Evolutionary conservation across 2,329 filamentous ascomycete species (phyloP).

Genomic region (Onygena corvina): DNA sequence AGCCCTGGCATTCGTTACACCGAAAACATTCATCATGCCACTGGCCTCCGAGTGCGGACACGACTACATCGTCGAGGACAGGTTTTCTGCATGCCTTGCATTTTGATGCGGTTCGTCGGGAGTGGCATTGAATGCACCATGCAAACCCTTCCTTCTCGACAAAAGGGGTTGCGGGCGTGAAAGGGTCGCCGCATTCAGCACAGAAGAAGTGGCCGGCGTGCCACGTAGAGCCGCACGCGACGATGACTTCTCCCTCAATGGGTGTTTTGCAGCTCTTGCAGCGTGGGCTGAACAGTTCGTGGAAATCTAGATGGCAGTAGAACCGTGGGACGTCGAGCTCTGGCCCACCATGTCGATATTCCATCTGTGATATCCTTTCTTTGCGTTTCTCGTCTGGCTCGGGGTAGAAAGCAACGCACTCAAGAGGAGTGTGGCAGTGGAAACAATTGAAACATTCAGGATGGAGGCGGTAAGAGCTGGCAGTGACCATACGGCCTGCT

Average conservation of each 20-base stretch:
- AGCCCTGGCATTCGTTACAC: conserved; percentile 55
- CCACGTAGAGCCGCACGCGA: conserved; percentile 91
- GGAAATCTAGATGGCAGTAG: conserved; percentile 98
- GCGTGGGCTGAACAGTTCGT: conserved; percentile 81
- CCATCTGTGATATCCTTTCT: conserved; percentile 56
- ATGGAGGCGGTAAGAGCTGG: conserved; percentile 75
- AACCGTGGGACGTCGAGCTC: conserved; percentile 51
- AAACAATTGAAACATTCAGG: conserved; percentile 87
- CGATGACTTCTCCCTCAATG: conserved; percentile 87
- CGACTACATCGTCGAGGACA: conserved; percentile 79
- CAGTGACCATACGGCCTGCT: conserved; percentile 76
- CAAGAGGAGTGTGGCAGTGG: conserved; percentile 73
- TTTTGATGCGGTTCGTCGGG: conserved; percentile 77
- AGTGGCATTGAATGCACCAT: conserved; percentile 91
- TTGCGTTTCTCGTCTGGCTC: conserved; percentile 64
- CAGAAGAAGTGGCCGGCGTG: conserved; percentile 98
- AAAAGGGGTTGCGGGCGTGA: conserved; percentile 57
- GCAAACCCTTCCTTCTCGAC: conserved; percentile 97
- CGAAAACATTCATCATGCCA: conserved; percentile 92
- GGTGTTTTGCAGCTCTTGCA: conserved; percentile 96
- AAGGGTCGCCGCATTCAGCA: conserved; percentile 85
- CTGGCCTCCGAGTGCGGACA: conserved; percentile 77
- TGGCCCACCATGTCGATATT: conserved; percentile 47
- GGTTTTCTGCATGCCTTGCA: conserved; percentile 74
- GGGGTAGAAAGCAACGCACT: conserved; percentile 91